These are phyloP conservation scores for Lanmaoa pseudosensibilis DNA, from an alignment of 768 basidiomycete species.

Conservation along the genomic window DNA sequence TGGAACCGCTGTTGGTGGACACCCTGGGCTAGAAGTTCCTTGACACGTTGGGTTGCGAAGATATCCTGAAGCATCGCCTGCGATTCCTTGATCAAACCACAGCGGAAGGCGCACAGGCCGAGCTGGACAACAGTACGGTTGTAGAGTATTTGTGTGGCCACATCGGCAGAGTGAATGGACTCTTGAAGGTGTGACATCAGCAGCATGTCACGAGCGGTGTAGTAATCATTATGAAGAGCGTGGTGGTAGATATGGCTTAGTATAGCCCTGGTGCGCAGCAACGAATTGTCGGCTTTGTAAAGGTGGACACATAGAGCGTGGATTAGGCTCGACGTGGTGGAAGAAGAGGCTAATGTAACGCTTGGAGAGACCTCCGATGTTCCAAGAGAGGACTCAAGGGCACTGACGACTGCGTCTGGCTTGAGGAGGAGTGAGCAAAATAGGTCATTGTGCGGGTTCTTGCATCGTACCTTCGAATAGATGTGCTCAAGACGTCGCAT, in stretches of 20 bases:
- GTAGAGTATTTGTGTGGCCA: conserved; percentile 95
- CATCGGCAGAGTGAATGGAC: conserved; percentile 93
- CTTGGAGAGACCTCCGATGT: conserved; percentile 59
- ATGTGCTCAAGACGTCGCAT: conserved; percentile 98
- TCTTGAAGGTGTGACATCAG: conserved; percentile 99
- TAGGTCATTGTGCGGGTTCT: not conserved
- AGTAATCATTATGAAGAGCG: conserved; percentile 94
- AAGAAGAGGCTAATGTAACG: conserved; percentile 56
- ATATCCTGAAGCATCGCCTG: conserved; percentile 94
- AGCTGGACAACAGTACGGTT: conserved; percentile 97
- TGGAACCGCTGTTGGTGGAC: conserved; percentile 92
- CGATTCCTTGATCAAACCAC: conserved; percentile 90
- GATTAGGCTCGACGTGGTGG: conserved; percentile 72
- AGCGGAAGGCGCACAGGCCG: conserved; percentile 94
- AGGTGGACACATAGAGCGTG: conserved; percentile 88
- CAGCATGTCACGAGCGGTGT: conserved; percentile 96
- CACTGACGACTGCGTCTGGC: conserved; percentile 92
- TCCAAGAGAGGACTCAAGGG: conserved; percentile 73
- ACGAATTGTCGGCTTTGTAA: conserved; percentile 88
- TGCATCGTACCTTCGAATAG: conserved; percentile 80
- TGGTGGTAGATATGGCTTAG: conserved; percentile 97
- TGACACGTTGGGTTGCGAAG: conserved; percentile 94
- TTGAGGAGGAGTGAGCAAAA: conserved; percentile 33
- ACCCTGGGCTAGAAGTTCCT: conserved; percentile 95
- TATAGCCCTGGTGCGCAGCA: conserved; percentile 95